Base-by-base conservation (phyloP, 108 stramenopile genomes). In the Cyclotella distinguenda region DNA sequence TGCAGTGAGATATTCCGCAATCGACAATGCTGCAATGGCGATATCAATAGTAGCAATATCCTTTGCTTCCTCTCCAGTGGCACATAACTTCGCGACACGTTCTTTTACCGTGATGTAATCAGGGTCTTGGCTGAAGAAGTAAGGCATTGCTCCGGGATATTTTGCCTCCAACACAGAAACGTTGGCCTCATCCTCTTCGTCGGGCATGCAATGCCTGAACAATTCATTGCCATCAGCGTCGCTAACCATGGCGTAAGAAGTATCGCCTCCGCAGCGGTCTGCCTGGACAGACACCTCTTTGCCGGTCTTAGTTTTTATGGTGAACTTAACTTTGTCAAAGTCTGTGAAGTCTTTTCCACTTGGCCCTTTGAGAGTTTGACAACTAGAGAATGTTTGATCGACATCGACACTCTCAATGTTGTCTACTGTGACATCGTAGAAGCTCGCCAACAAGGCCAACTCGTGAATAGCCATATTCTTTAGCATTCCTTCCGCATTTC, bases 381-480 rank as follows among this genome's bases (percentile, higher is more conserved):
- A 75, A 48, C 83, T 83, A 6, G 84, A 85, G 57, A 90, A 93
- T 8, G 84, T 88, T 82, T 93, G 89, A 77, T 94, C 91, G 30
- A 88, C 95, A 8, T 35, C 67, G 50, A 91, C 91, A 38, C 64
- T 76, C 18, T 77, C 88, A 76, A 96, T 93, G 64, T 89, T 94
- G 25, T 93, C 89, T 15, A 88, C 90, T 16, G 82, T 77, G 11
- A 91, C 91, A 70, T 88, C 90, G 53, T 87, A 96, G 73, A 93
- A 96, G 47, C 82, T 81, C 30, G 91, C 95, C 40, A 96, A 64
- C 22, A 96, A 64, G 11, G 92, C 91, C 59, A 93, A 63, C 65
- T 96, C 95, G 79, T 96, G 95, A 62, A 96, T 93, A 5, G 95
- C 95, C 95, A 96, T 96, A 74, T 96, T 96, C 64, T 96, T 96